phyloP scores from a whole-genome alignment of 2,329 filamentous ascomycete genomes.

The Trichoderma asperellum region DNA sequence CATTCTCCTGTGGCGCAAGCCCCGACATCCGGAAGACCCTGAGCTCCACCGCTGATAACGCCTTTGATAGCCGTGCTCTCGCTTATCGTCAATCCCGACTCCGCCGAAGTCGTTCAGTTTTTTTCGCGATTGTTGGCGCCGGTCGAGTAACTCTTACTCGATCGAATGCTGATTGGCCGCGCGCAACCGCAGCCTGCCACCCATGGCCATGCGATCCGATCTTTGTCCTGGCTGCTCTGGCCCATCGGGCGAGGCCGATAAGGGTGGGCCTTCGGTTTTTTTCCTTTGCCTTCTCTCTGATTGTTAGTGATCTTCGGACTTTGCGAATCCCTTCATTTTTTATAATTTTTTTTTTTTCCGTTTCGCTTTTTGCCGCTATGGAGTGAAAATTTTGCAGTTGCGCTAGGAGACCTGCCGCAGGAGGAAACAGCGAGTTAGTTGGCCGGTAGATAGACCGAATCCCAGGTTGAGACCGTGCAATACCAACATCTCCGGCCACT shows the following conservation, averaged over 20 bases:
- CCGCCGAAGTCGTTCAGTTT: conserved; percentile 19
- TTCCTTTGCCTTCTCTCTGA: neutral
- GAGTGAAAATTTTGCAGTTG: neutral
- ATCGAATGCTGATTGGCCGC: conserved; percentile 27
- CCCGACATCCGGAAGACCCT: conserved; percentile 1
- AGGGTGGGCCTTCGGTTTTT: conserved; percentile 12
- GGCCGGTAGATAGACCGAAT: neutral
- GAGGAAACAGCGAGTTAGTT: neutral
- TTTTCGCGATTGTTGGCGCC: conserved; percentile 4
- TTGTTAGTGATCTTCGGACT: conserved; percentile 13
- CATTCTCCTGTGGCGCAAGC: neutral
- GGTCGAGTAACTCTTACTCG: conserved; percentile 28
- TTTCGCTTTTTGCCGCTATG: neutral
- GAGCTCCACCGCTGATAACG: conserved; percentile 14
- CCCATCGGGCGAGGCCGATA: conserved; percentile 24
- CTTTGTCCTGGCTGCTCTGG: neutral
- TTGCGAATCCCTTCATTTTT: conserved; percentile 21
- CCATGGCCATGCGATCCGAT: neutral
- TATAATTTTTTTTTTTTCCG: neutral
- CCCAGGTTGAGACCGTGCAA: neutral
- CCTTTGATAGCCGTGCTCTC: conserved; percentile 5
- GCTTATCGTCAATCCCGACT: conserved; percentile 28
- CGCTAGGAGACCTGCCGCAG: neutral
- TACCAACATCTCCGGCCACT: neutral
- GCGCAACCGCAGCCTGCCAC: neutral